Percentiles rank a stretch among this genome's conserved stretches.
phyloP scores from a whole-genome alignment of 2,329 filamentous ascomycete genomes.

The Aureobasidium melanogenum region DNA sequence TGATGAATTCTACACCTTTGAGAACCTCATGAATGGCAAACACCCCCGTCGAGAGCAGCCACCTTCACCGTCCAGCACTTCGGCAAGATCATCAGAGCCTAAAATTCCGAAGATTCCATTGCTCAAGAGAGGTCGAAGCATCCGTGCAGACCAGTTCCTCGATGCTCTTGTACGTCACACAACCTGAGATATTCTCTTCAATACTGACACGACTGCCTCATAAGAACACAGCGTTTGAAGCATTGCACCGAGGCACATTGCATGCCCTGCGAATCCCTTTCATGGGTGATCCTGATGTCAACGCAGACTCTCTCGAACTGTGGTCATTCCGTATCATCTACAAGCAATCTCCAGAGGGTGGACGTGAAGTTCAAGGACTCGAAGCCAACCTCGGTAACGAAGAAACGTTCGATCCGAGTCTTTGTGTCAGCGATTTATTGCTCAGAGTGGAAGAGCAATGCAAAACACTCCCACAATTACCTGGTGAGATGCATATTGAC shows the following conservation, averaged over 20 bases:
- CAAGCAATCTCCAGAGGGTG: neutral
- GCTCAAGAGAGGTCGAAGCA: constrained; percentile 22
- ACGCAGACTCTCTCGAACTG: constrained; percentile 31
- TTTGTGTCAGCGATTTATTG: neutral
- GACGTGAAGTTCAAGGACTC: neutral
- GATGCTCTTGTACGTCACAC: constrained; percentile 31
- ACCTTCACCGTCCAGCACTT: neutral
- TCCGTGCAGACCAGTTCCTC: constrained; percentile 31
- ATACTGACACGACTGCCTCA: constrained; percentile 9
- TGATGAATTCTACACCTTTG: neutral
- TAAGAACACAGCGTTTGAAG: constrained; percentile 38
- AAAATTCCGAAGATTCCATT: neutral
- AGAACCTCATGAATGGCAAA: neutral
- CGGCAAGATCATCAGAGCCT: neutral
- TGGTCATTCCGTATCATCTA: constrained; percentile 39
- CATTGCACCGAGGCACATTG: constrained; percentile 30
- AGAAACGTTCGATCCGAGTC: neutral
- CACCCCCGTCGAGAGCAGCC: neutral
- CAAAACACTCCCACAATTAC: neutral
- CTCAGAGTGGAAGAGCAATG: neutral
- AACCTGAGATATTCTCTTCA: neutral
- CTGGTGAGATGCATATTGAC: neutral
- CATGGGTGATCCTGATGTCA: constrained; percentile 23
- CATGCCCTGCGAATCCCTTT: constrained; percentile 35
- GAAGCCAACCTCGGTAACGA: neutral